Evolutionary conservation across 2,329 filamentous ascomycete species (phyloP).

Genomic region (Biscogniauxia marginata): DNA sequence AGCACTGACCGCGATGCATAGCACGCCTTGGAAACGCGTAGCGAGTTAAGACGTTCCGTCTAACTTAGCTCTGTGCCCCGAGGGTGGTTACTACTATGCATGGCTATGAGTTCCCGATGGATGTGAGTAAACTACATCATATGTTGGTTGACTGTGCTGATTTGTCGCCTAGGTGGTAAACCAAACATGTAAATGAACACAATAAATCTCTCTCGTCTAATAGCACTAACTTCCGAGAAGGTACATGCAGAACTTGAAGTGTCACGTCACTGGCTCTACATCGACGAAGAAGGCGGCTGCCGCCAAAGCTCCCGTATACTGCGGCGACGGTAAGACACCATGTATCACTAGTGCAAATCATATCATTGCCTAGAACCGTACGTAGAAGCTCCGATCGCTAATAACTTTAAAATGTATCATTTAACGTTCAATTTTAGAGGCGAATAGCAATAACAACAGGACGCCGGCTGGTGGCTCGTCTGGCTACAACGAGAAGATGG

Average conservation of each 20-base stretch:
- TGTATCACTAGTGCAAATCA: conserved; percentile 50
- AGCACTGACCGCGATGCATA: conserved; percentile 1
- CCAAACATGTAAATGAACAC: conserved; percentile 12
- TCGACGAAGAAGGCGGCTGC: conserved; percentile 41
- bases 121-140: conserved; percentile 10
- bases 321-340: conserved; percentile 31
- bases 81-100: conserved; percentile 20
- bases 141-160: background rate
- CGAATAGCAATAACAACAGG: conserved; percentile 34
- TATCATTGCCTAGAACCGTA: conserved; percentile 49
- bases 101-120: conserved; percentile 21
- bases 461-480: conserved; percentile 28
- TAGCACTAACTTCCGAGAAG: background rate
- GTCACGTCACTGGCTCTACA: conserved; percentile 44
- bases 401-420: background rate
- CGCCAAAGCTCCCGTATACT: conserved; percentile 42
- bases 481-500: conserved; percentile 35
- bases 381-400: conserved; percentile 8
- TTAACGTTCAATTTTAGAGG: conserved; percentile 22
- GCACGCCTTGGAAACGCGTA: conserved; percentile 20
- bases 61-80: conserved; percentile 15
- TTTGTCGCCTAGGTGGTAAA: conserved; percentile 8
- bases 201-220: background rate
- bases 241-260: conserved; percentile 50
- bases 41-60: conserved; percentile 17